Base-by-base conservation (phyloP, 352 stramenopile genomes). In the Phytophthora boehmeriae region DNA sequence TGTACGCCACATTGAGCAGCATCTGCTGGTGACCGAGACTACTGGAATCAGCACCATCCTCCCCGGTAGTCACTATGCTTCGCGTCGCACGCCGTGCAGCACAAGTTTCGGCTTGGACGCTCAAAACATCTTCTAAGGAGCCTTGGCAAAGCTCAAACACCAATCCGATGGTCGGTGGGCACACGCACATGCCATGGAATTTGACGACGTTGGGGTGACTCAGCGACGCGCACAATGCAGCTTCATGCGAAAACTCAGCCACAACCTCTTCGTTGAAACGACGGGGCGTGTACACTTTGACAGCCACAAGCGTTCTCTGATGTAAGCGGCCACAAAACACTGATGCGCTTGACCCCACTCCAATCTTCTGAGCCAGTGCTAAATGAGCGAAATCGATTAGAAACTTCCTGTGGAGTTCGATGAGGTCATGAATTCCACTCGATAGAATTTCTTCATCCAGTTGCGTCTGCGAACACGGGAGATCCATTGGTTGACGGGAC, bases 321-420 rank as follows among this genome's bases (percentile, higher is more conserved):
- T 75, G 64, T 19, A 84, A 43, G 4, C 67, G 43, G 20, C 75
- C 75, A 27, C 71, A 51, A 45, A 71, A 79, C 25, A 79, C 61
- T 4, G 62, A 38, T 0, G 71, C 62, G 38, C 48, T 71, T 0
- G 66, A 58, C 4, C 78, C 81, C 4, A 60, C 48, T 22, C 71
- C 71, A 30, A 84, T 78, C n/a, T 59, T 63, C 28, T 68, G 49
- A n/a, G 59, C 63, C 5, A 84, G 35, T 13, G 78, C 56, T 28
- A 84, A 49, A 54, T 82, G 69, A 11, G 75, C 68, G 45, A 85
- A 85, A 49, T 85, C 75, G 34, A 85, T 82, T 11, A 85, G 68
- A 55, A 76, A 77, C 46, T 78, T 78, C 41, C 75, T 60, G 50
- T 84, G 71, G 71, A 83, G 76, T 55, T 83, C 75, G 30, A 84